Percentiles rank a stretch among this genome's conserved stretches.
These are phyloP conservation scores for Setomelanomma holmii DNA, from an alignment of 2,329 filamentous ascomycete genomes.

Conservation along the genomic window DNA sequence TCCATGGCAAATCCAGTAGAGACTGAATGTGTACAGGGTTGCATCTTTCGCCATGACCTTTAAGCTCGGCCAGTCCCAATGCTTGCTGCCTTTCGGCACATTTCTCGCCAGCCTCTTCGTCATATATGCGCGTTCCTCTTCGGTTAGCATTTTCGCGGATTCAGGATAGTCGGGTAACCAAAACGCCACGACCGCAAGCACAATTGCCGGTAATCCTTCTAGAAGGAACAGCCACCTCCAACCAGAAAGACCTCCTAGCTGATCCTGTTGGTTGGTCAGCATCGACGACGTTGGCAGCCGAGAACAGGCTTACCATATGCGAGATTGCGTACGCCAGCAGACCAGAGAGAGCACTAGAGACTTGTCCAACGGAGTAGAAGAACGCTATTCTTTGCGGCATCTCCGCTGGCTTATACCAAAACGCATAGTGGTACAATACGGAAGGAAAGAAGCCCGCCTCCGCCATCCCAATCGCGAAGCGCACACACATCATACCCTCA, in stretches of 20 bases:
- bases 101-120: slow-evolving; percentile 14
- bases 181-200: slow-evolving; percentile 20
- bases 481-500: slow-evolving; percentile 28
- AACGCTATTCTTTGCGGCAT: slow-evolving; percentile 29
- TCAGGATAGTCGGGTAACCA: slow-evolving; percentile 24
- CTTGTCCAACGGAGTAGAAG: slow-evolving; percentile 58
- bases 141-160: slow-evolving; percentile 20
- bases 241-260: slow-evolving; percentile 50
- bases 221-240: slow-evolving; percentile 39
- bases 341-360: slow-evolving; percentile 23
- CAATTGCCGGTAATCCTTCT: slow-evolving; percentile 22
- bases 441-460: slow-evolving; percentile 23
- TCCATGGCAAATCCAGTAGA: slow-evolving; percentile 31
- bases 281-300: not conserved
- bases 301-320: slow-evolving; percentile 54
- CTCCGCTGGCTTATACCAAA: slow-evolving; percentile 55
- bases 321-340: slow-evolving; percentile 61
- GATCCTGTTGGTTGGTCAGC: slow-evolving; percentile 48
- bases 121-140: slow-evolving; percentile 20
- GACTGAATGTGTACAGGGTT: slow-evolving; percentile 23
- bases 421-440: slow-evolving; percentile 57
- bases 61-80: slow-evolving; percentile 25
- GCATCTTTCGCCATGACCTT: slow-evolving; percentile 20
- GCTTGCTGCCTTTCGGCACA: slow-evolving; percentile 17
- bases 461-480: slow-evolving; percentile 27